Conservation (phyloP, 768 basidiomycete genomes). For the Boletus rubescentipes region DNA sequence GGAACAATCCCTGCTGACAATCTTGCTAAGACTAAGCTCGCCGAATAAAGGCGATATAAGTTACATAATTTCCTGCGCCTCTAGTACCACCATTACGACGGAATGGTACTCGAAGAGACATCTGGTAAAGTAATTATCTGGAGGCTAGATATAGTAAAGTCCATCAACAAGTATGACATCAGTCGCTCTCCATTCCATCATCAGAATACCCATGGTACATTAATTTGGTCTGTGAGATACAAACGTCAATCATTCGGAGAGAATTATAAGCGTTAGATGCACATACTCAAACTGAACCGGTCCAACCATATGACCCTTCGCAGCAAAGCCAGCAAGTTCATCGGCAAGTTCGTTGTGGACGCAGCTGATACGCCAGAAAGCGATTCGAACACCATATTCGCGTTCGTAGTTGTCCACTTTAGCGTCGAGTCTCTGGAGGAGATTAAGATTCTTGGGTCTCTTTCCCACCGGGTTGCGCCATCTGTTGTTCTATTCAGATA, state of each 20-base stretch:
- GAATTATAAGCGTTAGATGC: neutral
- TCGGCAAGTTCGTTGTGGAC: slow-evolving; percentile 14
- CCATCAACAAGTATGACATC: neutral
- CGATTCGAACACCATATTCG: slow-evolving; percentile 6
- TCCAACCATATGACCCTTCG: slow-evolving; percentile 1
- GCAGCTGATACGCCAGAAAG: slow-evolving; percentile 16
- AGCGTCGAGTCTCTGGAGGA: slow-evolving; percentile 13
- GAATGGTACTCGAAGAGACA: neutral
- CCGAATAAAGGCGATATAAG: too few relatives aligned
- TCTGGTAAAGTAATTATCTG: neutral
- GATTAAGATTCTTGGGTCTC: slow-evolving; percentile 18
- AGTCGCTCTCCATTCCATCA: neutral
- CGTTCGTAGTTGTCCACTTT: slow-evolving; percentile 1
- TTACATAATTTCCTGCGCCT: too few relatives aligned
- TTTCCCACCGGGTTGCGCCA: slow-evolving; percentile 10
- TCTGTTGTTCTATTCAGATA: neutral
- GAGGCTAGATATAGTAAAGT: neutral
- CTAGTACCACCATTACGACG: neutral
- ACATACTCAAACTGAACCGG: slow-evolving; percentile 3
- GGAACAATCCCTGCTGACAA: neutral
- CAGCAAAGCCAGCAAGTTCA: slow-evolving; percentile 8
- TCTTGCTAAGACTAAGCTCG: neutral
- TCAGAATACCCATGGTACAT: slow-evolving; percentile 1
- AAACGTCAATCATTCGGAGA: neutral
- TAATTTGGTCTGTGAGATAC: neutral